Base-by-base conservation (phyloP, 1,284 basidiomycete genomes). In the Phellopilus nigrolimitatus region DNA sequence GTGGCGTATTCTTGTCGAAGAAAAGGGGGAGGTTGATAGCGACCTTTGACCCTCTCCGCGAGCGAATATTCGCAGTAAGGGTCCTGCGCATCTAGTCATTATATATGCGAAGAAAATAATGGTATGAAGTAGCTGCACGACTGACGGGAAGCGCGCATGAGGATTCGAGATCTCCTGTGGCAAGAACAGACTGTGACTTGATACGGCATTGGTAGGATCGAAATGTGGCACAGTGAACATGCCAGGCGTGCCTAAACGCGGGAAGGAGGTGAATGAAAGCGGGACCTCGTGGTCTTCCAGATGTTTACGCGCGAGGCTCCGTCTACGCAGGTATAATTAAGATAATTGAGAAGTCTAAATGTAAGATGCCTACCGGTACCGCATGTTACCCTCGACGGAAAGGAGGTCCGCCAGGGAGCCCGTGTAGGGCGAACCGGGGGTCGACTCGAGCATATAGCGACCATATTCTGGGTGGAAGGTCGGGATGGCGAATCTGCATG, bases 401-500 rank as follows among this genome's bases (percentile, higher is more conserved):
- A 97, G 74, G 12, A 99, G 76, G 66, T 97, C 92, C 44, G 76
- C 75, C 31, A 95, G 80, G 21, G 79, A 86, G 13, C 91, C 92
- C 4, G 91, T 88, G 70, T 97, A 99, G 1, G 97, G 97, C 37
- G 81, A 80, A 2, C 97, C 97, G 0, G 97, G 97, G 0, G 95
- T 99, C 5, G 92, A 94, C 69, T 99, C 97, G 51, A 99, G 78
- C 97, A 99, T 99, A 74, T 92, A 99, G 36, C 95, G 82, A 44
- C 95, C 97, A 71, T 95, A 99, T 68, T 99, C 97, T 12, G 95
- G 95, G 66, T 99, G 97, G 66, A 97, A 99, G n/a, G 87, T 91
- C 2, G 95, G 94, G 22, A 93, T 79, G 17, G 82, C 75, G 30
- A 80, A 72, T 42, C 89, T 94, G 61, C 42, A 41, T 39, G 38